phyloP scores from a whole-genome alignment of 2,329 filamentous ascomycete genomes.

The Fusarium beomiforme region DNA sequence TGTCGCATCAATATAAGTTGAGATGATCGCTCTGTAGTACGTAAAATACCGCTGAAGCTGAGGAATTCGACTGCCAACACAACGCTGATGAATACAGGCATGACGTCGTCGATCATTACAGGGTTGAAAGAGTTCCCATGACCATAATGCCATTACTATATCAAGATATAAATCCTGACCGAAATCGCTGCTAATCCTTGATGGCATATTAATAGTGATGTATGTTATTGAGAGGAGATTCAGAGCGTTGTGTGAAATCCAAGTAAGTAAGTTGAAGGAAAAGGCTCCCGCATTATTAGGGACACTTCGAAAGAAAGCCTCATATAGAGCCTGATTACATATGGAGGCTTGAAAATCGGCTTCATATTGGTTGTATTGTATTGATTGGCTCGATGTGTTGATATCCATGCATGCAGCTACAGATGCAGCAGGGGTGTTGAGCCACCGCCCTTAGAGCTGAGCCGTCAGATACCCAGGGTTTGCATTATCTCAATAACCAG shows the following conservation, averaged over 20 bases:
- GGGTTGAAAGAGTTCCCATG: background rate
- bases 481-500: background rate
- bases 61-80: background rate
- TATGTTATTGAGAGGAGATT: too few relatives aligned
- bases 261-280: fast-evolving
- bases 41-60: background rate
- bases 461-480: background rate
- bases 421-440: background rate
- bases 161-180: background rate
- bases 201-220: background rate
- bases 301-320: background rate
- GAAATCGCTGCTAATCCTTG: background rate
- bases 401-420: background rate
- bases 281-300: background rate
- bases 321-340: background rate
- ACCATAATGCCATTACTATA: background rate
- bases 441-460: background rate
- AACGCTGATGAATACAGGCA: background rate
- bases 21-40: background rate
- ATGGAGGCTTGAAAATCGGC: background rate
- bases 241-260: background rate
- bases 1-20: background rate
- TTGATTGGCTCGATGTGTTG: background rate
- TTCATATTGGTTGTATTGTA: too few relatives aligned
- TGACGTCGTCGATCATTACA: background rate